A percentile compares a stretch with the other conserved stretches of the same genome.
These are phyloP conservation scores for Penicillium vulpinum DNA, from an alignment of 2,329 filamentous ascomycete genomes.

Conservation along the genomic window DNA sequence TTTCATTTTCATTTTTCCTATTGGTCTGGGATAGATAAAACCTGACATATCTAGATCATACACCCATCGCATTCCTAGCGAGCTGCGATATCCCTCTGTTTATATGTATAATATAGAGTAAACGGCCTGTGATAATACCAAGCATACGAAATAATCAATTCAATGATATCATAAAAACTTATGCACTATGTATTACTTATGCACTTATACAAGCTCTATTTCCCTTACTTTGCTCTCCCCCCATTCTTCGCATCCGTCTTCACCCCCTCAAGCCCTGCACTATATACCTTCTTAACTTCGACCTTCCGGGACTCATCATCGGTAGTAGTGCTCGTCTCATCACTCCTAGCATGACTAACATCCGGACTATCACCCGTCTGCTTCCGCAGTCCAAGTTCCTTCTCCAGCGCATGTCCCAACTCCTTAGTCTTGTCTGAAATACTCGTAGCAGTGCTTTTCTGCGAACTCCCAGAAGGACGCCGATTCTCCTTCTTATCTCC, in stretches of 20 bases:
- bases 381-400: conserved; percentile 67
- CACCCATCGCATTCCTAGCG: not conserved
- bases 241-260: conserved; percentile 33
- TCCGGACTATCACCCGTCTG: conserved; percentile 65
- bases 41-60: not conserved
- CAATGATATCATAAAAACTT: not conserved
- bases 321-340: conserved; percentile 38
- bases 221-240: not conserved
- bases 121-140: not conserved
- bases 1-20: not conserved
- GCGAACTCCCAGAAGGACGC: not conserved
- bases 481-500: conserved; percentile 28
- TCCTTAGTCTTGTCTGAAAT: conserved; percentile 5
- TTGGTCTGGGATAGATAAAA: not conserved
- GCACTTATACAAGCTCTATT: not conserved
- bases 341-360: conserved; percentile 72
- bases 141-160: not conserved
- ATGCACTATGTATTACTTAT: not conserved
- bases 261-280: conserved; percentile 42
- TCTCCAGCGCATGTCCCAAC: conserved; percentile 36
- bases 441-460: not conserved
- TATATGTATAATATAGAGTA: not conserved
- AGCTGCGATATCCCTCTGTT: not conserved
- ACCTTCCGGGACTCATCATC: conserved; percentile 27
- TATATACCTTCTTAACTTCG: conserved; percentile 29